Base-by-base conservation (phyloP, 148 eudicot species). In the Vaccinium corymbosum region DNA sequence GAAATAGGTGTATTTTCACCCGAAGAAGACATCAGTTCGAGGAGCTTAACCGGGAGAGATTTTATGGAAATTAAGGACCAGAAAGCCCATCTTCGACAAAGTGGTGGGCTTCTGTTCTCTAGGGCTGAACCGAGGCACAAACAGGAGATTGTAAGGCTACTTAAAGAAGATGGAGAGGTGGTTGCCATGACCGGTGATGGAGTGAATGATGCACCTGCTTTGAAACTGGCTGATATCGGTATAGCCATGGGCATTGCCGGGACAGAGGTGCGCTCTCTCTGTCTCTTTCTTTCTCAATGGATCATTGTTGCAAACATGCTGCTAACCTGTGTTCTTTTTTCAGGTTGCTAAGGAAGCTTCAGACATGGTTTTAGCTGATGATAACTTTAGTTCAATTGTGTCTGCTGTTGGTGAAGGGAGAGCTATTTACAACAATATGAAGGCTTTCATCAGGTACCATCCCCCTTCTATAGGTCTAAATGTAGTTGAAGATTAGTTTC, bases 141-240 rank as follows among this genome's bases (percentile, higher is more conserved):
- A 59, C 92, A 90, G 76, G 91, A 90, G 82, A 90, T 90, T 84
- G 92, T 90, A 81, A 89, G 89, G 83, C 53, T 88, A 88, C 90
- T 90, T 13, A 90, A 90, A 80, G 92, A 88, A 64, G 87, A 55
- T 38, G 92, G 92, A 62, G 92, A 90, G 82, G 93, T 90, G 50
- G 93, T 90, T 56, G 93, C 93, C 70, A 90, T 90, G 93, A 90
- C 93, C 11, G 93, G 93, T 25, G 93, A 90, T 88, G 93, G 93
- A 64, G 93, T 90, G 42, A 90, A 90, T 76, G 93, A 90, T 83
- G 93, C 93, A 48, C 93, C 93, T 71, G 93, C 93, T 72, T 82
- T 90, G 32, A 90, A 90, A 77, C 66, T 89, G 19, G 93, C 93
- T 76, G 93, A 90, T 85, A 90, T 90, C 46, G 92, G 92, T 14